A percentile compares a stretch with the other conserved stretches of the same genome.
These are phyloP conservation scores for Priceomyces castillae DNA, from an alignment of 805 yeast species.

Conservation along the genomic window DNA sequence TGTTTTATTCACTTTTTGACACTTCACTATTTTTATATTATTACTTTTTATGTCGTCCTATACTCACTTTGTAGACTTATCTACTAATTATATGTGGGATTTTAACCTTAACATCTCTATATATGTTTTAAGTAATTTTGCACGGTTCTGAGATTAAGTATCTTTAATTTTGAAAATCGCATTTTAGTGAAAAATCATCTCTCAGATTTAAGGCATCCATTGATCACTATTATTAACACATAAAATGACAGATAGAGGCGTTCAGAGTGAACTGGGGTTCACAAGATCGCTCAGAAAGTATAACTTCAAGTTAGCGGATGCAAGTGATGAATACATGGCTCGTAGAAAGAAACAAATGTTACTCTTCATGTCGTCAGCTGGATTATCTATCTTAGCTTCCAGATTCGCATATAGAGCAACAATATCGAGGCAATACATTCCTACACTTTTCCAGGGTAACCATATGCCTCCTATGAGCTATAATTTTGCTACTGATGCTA, in stretches of 20 bases:
- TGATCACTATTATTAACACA: too few species aligned
- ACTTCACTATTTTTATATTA: neutral
- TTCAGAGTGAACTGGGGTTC: neutral
- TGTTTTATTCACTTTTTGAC: conserved; percentile 1
- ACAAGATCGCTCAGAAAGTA: conserved; percentile 6
- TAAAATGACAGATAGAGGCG: neutral
- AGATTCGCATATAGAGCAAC: conserved; percentile 76
- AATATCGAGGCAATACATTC: conserved; percentile 66
- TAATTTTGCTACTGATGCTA: conserved; percentile 77
- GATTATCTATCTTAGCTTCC: conserved; percentile 67
- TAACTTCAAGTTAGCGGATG: conserved; percentile 32
- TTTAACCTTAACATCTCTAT: too few species aligned
- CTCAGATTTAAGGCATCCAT: too few species aligned
- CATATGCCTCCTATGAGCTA: conserved; percentile 78
- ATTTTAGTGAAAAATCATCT: too few species aligned
- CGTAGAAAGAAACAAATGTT: conserved; percentile 73
- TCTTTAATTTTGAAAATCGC: too few species aligned
- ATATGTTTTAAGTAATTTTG: too few species aligned
- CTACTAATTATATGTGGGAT: too few species aligned
- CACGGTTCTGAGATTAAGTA: too few species aligned
- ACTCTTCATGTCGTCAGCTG: conserved; percentile 68
- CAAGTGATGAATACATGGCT: conserved; percentile 50
- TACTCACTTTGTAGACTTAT: neutral
- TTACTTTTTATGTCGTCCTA: neutral
- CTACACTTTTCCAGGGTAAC: conserved; percentile 77